Percentiles rank a stretch among this genome's conserved stretches.
Conservation (phyloP, 2,329 filamentous ascomycete species). For the Arthrobotrys megalospora region DNA sequence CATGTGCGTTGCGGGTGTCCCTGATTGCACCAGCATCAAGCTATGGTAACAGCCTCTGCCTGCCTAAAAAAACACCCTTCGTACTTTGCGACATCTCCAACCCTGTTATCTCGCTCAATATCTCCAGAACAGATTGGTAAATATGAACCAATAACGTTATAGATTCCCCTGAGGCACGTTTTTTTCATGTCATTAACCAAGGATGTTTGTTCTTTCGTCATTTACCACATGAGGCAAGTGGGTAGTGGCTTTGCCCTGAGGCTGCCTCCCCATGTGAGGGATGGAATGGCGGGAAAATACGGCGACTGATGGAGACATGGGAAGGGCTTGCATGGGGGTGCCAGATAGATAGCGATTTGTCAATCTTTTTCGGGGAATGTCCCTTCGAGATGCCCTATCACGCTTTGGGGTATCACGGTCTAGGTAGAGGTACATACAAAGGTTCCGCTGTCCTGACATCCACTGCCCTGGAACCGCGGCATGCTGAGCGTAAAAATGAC, state of each 20-base stretch:
- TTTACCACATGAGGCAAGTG: slow-evolving; percentile 61
- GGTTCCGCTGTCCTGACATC: slow-evolving; percentile 19
- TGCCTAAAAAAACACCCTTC: slow-evolving; percentile 19
- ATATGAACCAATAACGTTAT: slow-evolving; percentile 57
- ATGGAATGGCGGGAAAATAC: slow-evolving; percentile 54
- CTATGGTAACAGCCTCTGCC: slow-evolving; percentile 19
- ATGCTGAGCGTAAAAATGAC: slow-evolving; percentile 36
- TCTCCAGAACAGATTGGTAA: slow-evolving; percentile 47
- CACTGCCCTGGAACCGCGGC: slow-evolving; percentile 36
- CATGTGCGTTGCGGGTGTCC: slow-evolving; percentile 22
- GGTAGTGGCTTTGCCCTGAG: slow-evolving; percentile 60
- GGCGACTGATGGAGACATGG: slow-evolving; percentile 61
- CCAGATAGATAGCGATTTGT: slow-evolving; percentile 61
- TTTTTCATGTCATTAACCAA: slow-evolving; percentile 44
- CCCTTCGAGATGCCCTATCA: slow-evolving; percentile 50
- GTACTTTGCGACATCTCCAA: slow-evolving; percentile 35
- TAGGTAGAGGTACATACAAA: slow-evolving; percentile 49
- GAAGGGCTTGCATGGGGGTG: slow-evolving; percentile 60
- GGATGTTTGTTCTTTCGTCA: slow-evolving; percentile 58
- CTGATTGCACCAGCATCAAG: slow-evolving; percentile 2
- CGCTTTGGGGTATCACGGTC: slow-evolving; percentile 39
- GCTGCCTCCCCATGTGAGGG: slow-evolving; percentile 50
- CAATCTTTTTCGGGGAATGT: slow-evolving; percentile 59
- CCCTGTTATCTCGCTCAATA: slow-evolving; percentile 57
- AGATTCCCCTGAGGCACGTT: slow-evolving; percentile 45